Percentiles rank a stretch among this genome's conserved stretches.
phyloP scores from a whole-genome alignment of 768 basidiomycete species.

The Boletus sensibilis region DNA sequence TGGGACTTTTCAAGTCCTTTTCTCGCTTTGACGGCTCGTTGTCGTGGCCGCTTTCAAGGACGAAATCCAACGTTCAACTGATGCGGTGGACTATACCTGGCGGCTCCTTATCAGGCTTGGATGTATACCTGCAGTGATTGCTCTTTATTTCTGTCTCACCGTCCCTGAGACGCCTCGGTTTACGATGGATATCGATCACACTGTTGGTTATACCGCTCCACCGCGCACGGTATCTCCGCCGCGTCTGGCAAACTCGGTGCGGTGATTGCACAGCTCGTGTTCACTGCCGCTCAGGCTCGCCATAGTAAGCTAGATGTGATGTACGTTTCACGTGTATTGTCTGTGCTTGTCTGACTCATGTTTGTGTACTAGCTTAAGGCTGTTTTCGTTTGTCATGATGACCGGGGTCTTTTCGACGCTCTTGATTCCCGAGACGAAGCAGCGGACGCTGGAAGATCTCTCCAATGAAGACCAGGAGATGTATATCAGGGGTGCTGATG shows the following conservation, averaged over 20 bases:
- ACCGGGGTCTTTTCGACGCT: slow-evolving; percentile 78
- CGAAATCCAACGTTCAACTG: slow-evolving; percentile 38
- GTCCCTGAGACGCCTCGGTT: slow-evolving; percentile 89
- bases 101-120: slow-evolving; percentile 84
- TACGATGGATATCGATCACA: slow-evolving; percentile 85
- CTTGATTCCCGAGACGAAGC: slow-evolving; percentile 72
- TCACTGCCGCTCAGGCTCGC: not conserved
- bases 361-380: slow-evolving; percentile 45
- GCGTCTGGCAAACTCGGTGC: slow-evolving; percentile 81
- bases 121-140: slow-evolving; percentile 70
- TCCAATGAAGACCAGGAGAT: slow-evolving; percentile 49
- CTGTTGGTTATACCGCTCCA: slow-evolving; percentile 72
- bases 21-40: slow-evolving; percentile 22
- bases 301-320: not conserved
- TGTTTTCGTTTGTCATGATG: slow-evolving; percentile 80
- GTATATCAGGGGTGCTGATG: not conserved
- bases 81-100: slow-evolving; percentile 73
- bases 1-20: not conserved
- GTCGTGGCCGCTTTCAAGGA: slow-evolving; percentile 63
- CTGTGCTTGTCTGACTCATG: not conserved
- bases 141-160: slow-evolving; percentile 86
- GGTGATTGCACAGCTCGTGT: slow-evolving; percentile 62
- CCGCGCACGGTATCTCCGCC: slow-evolving; percentile 78
- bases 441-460: slow-evolving; percentile 57
- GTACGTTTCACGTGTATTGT: not conserved